Percentiles rank a stretch among this genome's conserved stretches.
These are phyloP conservation scores for Lachnellula hyalina DNA, from an alignment of 2,329 filamentous ascomycete genomes.

Conservation along the genomic window DNA sequence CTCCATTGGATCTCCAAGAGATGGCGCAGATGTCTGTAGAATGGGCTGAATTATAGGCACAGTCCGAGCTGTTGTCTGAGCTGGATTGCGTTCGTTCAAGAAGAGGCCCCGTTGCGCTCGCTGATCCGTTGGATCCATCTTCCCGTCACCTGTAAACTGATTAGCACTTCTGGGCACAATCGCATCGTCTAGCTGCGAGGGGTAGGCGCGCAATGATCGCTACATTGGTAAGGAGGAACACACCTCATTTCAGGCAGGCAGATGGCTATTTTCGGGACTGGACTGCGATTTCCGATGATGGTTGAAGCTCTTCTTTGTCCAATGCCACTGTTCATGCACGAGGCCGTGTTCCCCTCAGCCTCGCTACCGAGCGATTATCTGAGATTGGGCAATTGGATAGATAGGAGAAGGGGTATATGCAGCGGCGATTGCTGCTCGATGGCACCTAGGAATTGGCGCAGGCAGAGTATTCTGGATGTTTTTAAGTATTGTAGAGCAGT, in stretches of 20 bases:
- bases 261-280: slow-evolving; percentile 3
- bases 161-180: slow-evolving; percentile 10
- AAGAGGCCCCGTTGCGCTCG: slow-evolving; percentile 27
- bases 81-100: slow-evolving; percentile 20
- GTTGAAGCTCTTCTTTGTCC: slow-evolving; percentile 24
- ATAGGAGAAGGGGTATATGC: background rate
- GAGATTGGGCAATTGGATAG: slow-evolving; percentile 7
- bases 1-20: slow-evolving; percentile 57
- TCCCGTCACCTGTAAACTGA: slow-evolving; percentile 26
- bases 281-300: slow-evolving; percentile 10
- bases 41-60: slow-evolving; percentile 53
- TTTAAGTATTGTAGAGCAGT: background rate
- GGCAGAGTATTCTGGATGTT: too few relatives aligned
- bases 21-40: slow-evolving; percentile 54
- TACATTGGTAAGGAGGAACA: slow-evolving; percentile 8
- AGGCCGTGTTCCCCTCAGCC: slow-evolving; percentile 25
- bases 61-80: slow-evolving; percentile 33
- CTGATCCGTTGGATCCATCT: slow-evolving; percentile 29
- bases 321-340: slow-evolving; percentile 14
- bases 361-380: slow-evolving; percentile 19
- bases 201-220: slow-evolving; percentile 1
- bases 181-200: slow-evolving; percentile 2
- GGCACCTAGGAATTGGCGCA: background rate
- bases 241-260: slow-evolving; percentile 28
- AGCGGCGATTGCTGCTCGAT: background rate